A percentile compares a stretch with the other conserved stretches of the same genome.
These are phyloP conservation scores for Vanderwaltozyma polyspora DNA, from an alignment of 805 yeast genomes.

Conservation along the genomic window DNA sequence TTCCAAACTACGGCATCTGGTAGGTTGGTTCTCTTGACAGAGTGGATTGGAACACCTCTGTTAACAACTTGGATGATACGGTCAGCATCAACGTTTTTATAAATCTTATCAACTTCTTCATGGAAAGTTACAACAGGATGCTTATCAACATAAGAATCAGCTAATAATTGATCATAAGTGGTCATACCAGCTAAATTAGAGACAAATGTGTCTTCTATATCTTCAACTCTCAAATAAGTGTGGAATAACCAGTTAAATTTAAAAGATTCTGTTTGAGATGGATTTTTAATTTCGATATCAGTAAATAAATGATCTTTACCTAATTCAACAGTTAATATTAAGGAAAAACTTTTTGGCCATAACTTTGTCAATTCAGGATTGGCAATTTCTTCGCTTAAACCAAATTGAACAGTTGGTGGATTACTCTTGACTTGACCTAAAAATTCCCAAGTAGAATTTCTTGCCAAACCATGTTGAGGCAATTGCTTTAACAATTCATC, in stretches of 20 bases:
- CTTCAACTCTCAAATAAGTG: slow-evolving; percentile 67
- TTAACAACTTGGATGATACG: slow-evolving; percentile 58
- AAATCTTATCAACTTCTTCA: slow-evolving; percentile 80
- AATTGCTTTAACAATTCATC: slow-evolving; percentile 49
- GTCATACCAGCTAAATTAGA: slow-evolving; percentile 64
- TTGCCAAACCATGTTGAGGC: slow-evolving; percentile 96
- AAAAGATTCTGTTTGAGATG: slow-evolving; percentile 43
- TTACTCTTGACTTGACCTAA: slow-evolving; percentile 66
- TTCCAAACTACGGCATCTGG: slow-evolving; percentile 87
- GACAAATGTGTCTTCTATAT: slow-evolving; percentile 67
- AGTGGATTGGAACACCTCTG: slow-evolving; percentile 59
- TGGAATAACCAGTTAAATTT: slow-evolving; percentile 94
- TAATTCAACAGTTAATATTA: slow-evolving; percentile 58
- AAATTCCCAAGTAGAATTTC: slow-evolving; percentile 87
- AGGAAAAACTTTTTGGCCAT: slow-evolving; percentile 59
- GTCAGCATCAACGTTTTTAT: slow-evolving; percentile 44
- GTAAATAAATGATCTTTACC: slow-evolving; percentile 51
- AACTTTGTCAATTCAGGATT: slow-evolving; percentile 53
- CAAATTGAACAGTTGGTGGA: slow-evolving; percentile 81
- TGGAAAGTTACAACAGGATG: slow-evolving; percentile 64
- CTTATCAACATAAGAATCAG: slow-evolving; percentile 51
- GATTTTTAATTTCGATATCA: slow-evolving; percentile 63
- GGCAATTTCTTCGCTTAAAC: slow-evolving; percentile 76
- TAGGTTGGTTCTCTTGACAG: slow-evolving; percentile 52
- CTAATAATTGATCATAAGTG: slow-evolving; percentile 67